Evolutionary conservation across 2,329 filamentous ascomycete genomes (phyloP), one percentile per base, ranked within the genome.

Genomic region (Achaetomium macrosporum): DNA sequence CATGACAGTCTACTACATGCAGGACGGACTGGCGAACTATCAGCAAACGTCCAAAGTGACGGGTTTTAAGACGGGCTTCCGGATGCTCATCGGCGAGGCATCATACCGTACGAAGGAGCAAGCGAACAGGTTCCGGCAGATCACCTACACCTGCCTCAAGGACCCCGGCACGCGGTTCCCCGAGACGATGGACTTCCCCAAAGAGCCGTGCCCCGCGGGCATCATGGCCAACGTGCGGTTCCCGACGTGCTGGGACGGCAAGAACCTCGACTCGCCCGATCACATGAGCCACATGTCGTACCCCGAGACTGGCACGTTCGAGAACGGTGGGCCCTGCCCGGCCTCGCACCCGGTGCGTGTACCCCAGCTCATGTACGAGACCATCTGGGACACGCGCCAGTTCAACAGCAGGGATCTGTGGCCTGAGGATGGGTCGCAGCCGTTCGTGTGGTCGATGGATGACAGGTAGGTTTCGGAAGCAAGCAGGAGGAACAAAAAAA

Each of bases 231-330:
- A 73, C 47, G 68, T 72, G 47, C 68, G 71, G 78, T 77, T 77
- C 67, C 71, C 71, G 6, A 66, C 68, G 25, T 76, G 74, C 67
- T 76, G 74, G 73, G 73, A 76, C 55, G 74, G 74, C 55, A 67
- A 68, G 57, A 75, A 75, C 58, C 67, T 75, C 37, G 74, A 77
- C 61, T 55, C 51, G 6, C 61, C 62, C 54, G 61, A 64, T 56
- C 62, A 64, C 62, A 62, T 63, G 44, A 59, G 55, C 25, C 65
- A 67, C 50, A 58, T 50, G 47, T 50, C 47, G 7, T 50, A 50
- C 47, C 47, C 61, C 13, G 58, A 60, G 47, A 45, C 50, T 20
- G 59, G 60, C 16, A 62, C 59, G 17, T 62, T 63, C 35, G 59
- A 62, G 54, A 57, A 44, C 44, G 59, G 58, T 17, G 61, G 61